These are phyloP conservation scores for Coniophora puteana DNA, from an alignment of 1,284 basidiomycete genomes.

Conservation along the genomic window DNA sequence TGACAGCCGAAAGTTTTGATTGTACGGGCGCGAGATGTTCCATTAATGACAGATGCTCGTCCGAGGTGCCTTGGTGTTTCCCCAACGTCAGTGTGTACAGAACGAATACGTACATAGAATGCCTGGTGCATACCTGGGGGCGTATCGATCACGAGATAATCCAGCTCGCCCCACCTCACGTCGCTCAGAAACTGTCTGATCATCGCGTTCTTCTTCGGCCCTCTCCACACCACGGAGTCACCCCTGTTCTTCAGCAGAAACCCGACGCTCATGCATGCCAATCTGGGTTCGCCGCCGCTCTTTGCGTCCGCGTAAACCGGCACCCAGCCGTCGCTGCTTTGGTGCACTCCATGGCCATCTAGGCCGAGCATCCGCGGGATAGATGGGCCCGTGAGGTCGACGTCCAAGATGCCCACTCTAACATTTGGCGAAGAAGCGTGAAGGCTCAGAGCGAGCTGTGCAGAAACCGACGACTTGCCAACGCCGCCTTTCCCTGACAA, in stretches of 20 bases:
- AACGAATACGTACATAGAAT: conserved; percentile 12
- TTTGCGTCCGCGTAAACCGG: conserved; percentile 88
- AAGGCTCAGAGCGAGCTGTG: conserved; percentile 89
- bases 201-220: conserved; percentile 99
- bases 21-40: conserved; percentile 91
- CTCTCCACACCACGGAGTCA: conserved; percentile 96
- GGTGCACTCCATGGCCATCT: conserved; percentile 83
- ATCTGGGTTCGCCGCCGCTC: conserved; percentile 46
- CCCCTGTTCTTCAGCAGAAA: conserved; percentile 89
- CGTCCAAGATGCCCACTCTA: conserved; percentile 89
- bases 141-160: conserved; percentile 96
- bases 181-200: conserved; percentile 97
- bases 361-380: conserved; percentile 97
- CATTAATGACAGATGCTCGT: conserved; percentile 95
- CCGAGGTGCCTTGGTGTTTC: conserved; percentile 77
- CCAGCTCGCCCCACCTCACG: conserved; percentile 94
- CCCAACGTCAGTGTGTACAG: conserved; percentile 12
- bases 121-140: conserved; percentile 94
- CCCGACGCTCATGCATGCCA: conserved; percentile 97
- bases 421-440: conserved; percentile 61
- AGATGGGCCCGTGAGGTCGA: conserved; percentile 96
- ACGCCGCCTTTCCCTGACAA: conserved; percentile 97
- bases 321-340: conserved; percentile 96
- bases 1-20: conserved; percentile 74
- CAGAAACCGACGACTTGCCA: conserved; percentile 94